A percentile compares a stretch with the other conserved stretches of the same genome.
Conservation (phyloP, 2,329 filamentous ascomycete species). For the Sporothrix sp. region DNA sequence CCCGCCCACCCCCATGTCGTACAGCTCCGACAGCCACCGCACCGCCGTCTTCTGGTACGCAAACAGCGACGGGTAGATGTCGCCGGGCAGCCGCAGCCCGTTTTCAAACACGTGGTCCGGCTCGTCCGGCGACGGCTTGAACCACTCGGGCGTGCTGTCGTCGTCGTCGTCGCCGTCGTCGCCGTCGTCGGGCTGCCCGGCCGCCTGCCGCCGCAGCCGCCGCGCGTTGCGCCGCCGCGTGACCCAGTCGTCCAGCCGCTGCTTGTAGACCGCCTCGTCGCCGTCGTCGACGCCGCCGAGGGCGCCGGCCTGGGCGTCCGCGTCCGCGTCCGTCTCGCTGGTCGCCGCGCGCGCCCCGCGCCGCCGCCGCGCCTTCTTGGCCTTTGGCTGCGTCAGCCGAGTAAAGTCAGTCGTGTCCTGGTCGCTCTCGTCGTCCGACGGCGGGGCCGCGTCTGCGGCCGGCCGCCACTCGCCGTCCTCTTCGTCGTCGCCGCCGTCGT, state of each 20-base stretch:
- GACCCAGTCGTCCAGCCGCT: conserved; percentile 67
- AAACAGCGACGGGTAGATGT: conserved; percentile 86
- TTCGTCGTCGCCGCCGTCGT: conserved; percentile 37
- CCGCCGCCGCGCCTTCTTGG: conserved; percentile 29
- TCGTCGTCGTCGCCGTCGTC: no score
- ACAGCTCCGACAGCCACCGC: conserved; percentile 90
- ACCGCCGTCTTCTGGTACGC: conserved; percentile 97
- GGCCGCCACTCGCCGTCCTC: conserved; percentile 17
- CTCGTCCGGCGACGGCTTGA: conserved; percentile 74
- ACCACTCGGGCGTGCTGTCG: conserved; percentile 54
- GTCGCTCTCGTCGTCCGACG: conserved; percentile 18
- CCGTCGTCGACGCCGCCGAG: conserved; percentile 70
- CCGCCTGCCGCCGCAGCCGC: conserved; percentile 26
- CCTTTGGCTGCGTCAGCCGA: conserved; percentile 22
- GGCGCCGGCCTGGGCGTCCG: conserved; percentile 35
- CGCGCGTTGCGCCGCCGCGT: conserved; percentile 36
- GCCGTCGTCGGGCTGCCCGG: conserved; percentile 27
- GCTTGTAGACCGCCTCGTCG: conserved; percentile 70
- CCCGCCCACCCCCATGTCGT: conserved; percentile 80
- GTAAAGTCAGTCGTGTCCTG: conserved; percentile 19
- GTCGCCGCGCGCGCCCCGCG: not conserved
- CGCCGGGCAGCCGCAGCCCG: conserved; percentile 73
- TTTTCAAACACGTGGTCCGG: conserved; percentile 67
- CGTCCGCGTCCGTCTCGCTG: conserved; percentile 5
- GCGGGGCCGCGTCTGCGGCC: conserved; percentile 20